Percentiles rank a stretch among this genome's conserved stretches.
Conservation (phyloP, 2,329 filamentous ascomycete species). For the Hysterium pulicare region DNA sequence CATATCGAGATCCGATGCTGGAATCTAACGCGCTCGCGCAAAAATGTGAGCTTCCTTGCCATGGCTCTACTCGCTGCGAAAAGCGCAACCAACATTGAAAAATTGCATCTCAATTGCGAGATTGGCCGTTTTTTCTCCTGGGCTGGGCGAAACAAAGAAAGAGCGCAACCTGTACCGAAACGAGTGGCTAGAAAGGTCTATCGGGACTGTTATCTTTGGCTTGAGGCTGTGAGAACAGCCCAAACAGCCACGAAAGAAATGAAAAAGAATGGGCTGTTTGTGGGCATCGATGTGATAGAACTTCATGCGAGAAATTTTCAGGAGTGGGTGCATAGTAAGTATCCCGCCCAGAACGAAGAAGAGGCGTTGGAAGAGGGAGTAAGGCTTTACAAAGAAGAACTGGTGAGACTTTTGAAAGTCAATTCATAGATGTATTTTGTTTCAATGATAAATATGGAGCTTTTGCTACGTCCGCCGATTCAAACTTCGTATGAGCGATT, state of each 20-base stretch:
- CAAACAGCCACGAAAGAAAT: background rate
- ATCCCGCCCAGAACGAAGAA: background rate
- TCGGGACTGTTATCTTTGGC: slow-evolving; percentile 16
- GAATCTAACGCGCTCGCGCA: slow-evolving; percentile 11
- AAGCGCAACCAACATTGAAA: slow-evolving; percentile 12
- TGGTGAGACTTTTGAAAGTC: no score
- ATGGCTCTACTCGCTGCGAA: slow-evolving; percentile 17
- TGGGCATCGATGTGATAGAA: slow-evolving; percentile 7
- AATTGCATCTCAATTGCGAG: slow-evolving; percentile 10
- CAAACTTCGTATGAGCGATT: no score
- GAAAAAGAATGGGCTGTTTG: slow-evolving; percentile 7
- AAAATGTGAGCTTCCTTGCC: slow-evolving; percentile 11
- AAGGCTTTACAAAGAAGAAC: slow-evolving; percentile 5
- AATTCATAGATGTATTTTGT: no score
- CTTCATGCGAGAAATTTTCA: slow-evolving; percentile 1
- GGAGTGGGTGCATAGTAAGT: background rate
- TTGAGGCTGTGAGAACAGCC: slow-evolving; percentile 12
- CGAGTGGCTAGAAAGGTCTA: slow-evolving; percentile 16
- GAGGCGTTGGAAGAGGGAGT: background rate
- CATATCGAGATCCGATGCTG: slow-evolving; percentile 13
- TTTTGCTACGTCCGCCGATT: no score
- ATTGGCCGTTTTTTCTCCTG: slow-evolving; percentile 2
- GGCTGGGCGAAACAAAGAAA: background rate
- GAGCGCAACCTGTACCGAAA: slow-evolving; percentile 4
- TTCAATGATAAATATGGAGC: no score